Evolutionary conservation across 2,329 filamentous ascomycete genomes (phyloP).

Genomic region (Neofusicoccum parvum): DNA sequence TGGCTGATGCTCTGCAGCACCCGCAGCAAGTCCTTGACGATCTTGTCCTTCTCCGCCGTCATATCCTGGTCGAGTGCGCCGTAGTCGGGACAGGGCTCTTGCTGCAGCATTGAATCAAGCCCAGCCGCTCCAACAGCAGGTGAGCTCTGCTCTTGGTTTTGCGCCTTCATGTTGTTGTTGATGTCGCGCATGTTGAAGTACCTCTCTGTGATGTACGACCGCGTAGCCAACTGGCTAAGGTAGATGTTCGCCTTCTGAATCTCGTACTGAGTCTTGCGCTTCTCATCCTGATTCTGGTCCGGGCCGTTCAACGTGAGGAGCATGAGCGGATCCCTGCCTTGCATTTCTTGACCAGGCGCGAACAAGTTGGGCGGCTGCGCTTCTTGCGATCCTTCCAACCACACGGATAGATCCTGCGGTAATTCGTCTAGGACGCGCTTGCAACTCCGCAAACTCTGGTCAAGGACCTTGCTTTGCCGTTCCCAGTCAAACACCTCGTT

Average conservation of each 20-base stretch:
- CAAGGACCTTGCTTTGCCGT: constrained; percentile 73
- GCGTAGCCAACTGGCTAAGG: constrained; percentile 75
- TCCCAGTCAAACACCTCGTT: constrained; percentile 75
- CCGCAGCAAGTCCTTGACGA: constrained; percentile 75
- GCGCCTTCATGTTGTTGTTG: constrained; percentile 49
- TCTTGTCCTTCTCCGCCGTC: constrained; percentile 74
- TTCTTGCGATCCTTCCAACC: constrained; percentile 44
- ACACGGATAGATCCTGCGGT: constrained; percentile 68
- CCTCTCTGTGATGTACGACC: constrained; percentile 83
- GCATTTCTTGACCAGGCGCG: constrained; percentile 26
- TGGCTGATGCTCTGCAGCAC: constrained; percentile 78
- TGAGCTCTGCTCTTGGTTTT: constrained; percentile 44
- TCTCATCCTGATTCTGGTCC: constrained; percentile 35
- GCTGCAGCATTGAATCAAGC: constrained; percentile 37
- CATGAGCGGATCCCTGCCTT: constrained; percentile 25
- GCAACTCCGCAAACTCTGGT: constrained; percentile 69
- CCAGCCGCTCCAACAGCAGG: constrained; percentile 40
- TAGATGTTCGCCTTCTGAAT: constrained; percentile 93
- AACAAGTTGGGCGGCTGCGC: constrained; percentile 19
- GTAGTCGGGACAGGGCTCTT: constrained; percentile 29
- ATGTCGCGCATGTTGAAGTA: constrained; percentile 78
- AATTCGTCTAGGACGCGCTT: constrained; percentile 69
- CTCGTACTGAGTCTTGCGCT: constrained; percentile 69
- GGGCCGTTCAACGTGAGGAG: constrained; percentile 27
- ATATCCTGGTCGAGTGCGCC: constrained; percentile 64